Percentiles rank a stretch among this genome's conserved stretches.
phyloP scores from a whole-genome alignment of 768 basidiomycete genomes.

The Hygrophorus russula region DNA sequence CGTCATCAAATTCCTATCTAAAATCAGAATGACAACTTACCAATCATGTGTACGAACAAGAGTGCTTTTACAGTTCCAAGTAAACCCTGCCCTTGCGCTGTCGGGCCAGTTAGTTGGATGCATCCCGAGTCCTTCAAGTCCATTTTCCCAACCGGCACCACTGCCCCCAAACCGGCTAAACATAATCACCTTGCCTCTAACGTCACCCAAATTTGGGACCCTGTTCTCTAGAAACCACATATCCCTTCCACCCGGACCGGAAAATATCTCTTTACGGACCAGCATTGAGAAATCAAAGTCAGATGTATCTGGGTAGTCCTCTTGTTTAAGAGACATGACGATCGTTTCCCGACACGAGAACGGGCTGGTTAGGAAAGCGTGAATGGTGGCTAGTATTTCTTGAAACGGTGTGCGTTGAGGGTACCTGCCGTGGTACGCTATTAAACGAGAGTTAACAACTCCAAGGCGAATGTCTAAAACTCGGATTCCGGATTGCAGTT shows the following conservation, averaged over 20 bases:
- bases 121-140: conserved; percentile 69
- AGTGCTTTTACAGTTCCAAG: conserved; percentile 65
- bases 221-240: conserved; percentile 83
- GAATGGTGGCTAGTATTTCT: conserved; percentile 48
- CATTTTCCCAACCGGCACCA: conserved; percentile 58
- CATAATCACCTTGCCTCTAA: conserved; percentile 75
- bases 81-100: conserved; percentile 58
- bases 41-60: conserved; percentile 78
- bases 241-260: conserved; percentile 37
- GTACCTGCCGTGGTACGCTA: conserved; percentile 72
- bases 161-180: conserved; percentile 78
- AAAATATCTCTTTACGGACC: conserved; percentile 53
- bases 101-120: conserved; percentile 84
- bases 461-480: conserved; percentile 75
- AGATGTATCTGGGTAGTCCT: conserved; percentile 46
- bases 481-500: conserved; percentile 71
- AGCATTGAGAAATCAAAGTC: conserved; percentile 45
- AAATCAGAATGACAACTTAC: conserved; percentile 26
- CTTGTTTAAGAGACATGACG: conserved; percentile 85
- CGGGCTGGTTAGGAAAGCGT: conserved; percentile 51
- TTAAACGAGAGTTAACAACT: conserved; percentile 47
- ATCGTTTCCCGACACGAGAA: conserved; percentile 57
- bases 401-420: conserved; percentile 62
- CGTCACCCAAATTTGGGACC: conserved; percentile 73
- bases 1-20: background rate